Base-by-base conservation (phyloP, 2,329 filamentous ascomycete genomes). In the Delphinella strobiligena region DNA sequence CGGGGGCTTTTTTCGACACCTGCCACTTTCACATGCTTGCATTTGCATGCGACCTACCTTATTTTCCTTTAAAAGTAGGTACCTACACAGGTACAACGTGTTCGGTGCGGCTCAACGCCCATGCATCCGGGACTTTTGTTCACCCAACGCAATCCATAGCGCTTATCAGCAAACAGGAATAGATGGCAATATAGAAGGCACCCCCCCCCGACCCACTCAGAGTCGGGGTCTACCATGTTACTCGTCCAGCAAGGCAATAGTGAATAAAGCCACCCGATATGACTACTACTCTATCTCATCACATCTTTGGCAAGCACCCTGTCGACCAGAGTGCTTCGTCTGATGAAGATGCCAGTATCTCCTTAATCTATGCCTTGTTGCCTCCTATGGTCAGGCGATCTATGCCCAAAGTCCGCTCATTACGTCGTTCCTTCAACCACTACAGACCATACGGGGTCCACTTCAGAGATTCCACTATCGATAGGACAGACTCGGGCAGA, bases 331-430 rank as follows among this genome's bases (percentile, higher is more conserved):
- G n/a, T n/a, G n/a, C n/a, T n/a, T n/a, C n/a, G n/a, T 27, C 22
- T 27, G 22, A 27, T 16, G 31, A 42, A 11, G 31, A 42, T n/a
- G 22, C 36, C 19, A 37, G 19, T n/a, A 34, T 22, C n/a, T 42
- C 40, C 8, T 24, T 42, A 5, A 32, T 43, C 31, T 43, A 43
- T 30, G 36, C 36, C 10, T 36, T 43, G 9, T 33, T 47, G 4
- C 45, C 45, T 5, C 36, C 40, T 10, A 22, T 47, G 4, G 34
- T 47, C 24, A 38, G 43, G 8, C 41, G 37, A 8, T 38, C 39
- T 10, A 39, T 44, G 24, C 42, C 42, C 8, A 38, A 40, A 14
- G 37, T 45, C 24, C 36, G 36, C 17, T 41, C 42, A 32, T 31
- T 46, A 22, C 41, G 39, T 17, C 41, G 39, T 22, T 41, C 41